Evolutionary conservation across 1,284 basidiomycete species (phyloP), one percentile per base, ranked within the genome.

Genomic region (Naganishia liquefaciens): DNA sequence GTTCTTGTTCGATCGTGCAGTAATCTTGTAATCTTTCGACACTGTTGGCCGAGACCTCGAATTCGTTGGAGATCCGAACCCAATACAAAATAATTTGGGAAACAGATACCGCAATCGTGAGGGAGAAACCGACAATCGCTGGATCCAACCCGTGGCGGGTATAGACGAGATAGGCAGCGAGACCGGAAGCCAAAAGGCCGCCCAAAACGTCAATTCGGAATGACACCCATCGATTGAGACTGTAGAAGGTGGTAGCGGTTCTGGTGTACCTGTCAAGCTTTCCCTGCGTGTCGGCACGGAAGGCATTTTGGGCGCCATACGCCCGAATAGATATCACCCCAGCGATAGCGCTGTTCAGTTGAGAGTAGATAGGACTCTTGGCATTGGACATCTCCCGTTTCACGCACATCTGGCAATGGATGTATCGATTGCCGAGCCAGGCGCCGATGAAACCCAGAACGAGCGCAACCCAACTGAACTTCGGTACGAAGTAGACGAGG

Each of bases 21-120:
- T 90, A 91, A 30, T 84, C 84, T 71, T 88, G 83, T 61, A 91
- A 86, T 33, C 90, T 84, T 71, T 91, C 89, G 67, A 91, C 80
- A 13, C 76, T 75, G 69, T 80, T 80, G 51, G 79, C 79, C 62
- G 75, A 71, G 3, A 80, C 79, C 67, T 80, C 79, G 72, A 79
- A 76, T 62, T 80, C 76, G 68, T 80, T 80, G 67, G 77, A 68
- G 63, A 78, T 72, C 39, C 76, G 72, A 3, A 78, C 76, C 74
- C 63, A 65, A 37, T 64, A 58, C 28, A 79, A 67, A 53, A 80
- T 79, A 57, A 70, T 70, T 28, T 68, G 67, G 0, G 75, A 75
- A 68, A 78, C 77, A 9, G 75, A 72, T 43, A 79, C 76, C 21
- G 77, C 77, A 57, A 80, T 77, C 11, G 72, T 72, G n/a, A 81